These are phyloP conservation scores for Neocatenulostroma microsporum DNA, from an alignment of 2,329 filamentous ascomycete species.

Conservation along the genomic window DNA sequence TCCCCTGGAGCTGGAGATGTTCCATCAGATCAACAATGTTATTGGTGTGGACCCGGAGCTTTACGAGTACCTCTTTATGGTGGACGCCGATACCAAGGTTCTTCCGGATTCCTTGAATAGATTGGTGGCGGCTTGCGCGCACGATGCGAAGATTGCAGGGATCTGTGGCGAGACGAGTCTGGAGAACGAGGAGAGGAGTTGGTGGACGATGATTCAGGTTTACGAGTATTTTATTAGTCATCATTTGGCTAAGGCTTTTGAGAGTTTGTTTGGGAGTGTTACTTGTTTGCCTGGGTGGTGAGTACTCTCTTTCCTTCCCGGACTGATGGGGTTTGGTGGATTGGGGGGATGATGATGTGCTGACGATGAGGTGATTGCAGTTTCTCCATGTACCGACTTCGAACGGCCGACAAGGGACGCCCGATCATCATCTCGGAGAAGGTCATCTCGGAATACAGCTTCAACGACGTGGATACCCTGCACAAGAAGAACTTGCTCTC, in stretches of 20 bases:
- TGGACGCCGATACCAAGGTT: conserved; percentile 94
- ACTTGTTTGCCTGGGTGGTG: conserved; percentile 99
- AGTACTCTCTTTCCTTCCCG: conserved; percentile 34
- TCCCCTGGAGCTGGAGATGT: conserved; percentile 93
- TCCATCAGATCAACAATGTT: conserved; percentile 98
- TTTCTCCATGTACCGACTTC: conserved; percentile 97
- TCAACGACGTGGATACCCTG: conserved; percentile 84
- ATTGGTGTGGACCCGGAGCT: conserved; percentile 96
- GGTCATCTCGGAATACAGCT: conserved; percentile 79
- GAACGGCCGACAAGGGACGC: conserved; percentile 87
- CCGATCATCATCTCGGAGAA: conserved; percentile 88
- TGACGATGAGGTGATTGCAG: conserved; percentile 39
- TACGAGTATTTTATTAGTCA: conserved; percentile 99
- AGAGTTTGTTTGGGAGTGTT: conserved; percentile 94
- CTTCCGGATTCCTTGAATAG: conserved; percentile 86
- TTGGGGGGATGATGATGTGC: not conserved
- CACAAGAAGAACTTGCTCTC: conserved; percentile 92
- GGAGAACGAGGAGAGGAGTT: conserved; percentile 88
- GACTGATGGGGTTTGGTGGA: not conserved
- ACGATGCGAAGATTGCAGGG: conserved; percentile 91
- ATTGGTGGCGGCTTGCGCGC: conserved; percentile 82
- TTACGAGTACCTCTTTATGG: conserved; percentile 95
- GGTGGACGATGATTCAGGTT: conserved; percentile 99
- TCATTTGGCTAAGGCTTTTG: conserved; percentile 92
- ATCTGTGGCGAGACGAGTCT: conserved; percentile 96